Evolutionary conservation across 371 early-diverging fungal genomes (phyloP).

Genomic region (Massospora cicadina): DNA sequence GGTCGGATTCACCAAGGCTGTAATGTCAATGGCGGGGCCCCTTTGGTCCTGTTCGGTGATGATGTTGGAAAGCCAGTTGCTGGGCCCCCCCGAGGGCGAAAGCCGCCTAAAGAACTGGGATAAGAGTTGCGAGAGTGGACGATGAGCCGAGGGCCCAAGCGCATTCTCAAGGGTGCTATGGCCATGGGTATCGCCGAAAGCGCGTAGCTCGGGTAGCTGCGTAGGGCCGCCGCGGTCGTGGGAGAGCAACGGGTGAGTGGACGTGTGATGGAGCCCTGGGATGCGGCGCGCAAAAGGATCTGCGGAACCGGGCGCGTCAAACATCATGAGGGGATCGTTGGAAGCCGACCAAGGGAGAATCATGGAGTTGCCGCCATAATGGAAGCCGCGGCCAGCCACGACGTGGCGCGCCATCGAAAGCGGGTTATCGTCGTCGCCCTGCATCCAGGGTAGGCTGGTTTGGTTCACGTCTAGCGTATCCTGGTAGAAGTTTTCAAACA

Average conservation of each 20-base stretch:
- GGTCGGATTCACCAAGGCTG: conserved; percentile 1
- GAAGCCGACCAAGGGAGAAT: not conserved
- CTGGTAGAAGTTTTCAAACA: conserved; percentile 16
- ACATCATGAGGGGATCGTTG: not conserved
- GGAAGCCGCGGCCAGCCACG: conserved; percentile 16
- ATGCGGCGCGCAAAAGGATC: not conserved
- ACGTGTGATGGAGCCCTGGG: conserved; percentile 28
- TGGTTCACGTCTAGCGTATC: not conserved
- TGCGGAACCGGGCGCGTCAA: not conserved
- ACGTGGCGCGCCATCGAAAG: conserved; percentile 16
- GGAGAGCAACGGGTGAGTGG: conserved; percentile 49
- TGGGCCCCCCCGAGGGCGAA: not conserved
- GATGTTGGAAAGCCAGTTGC: not conserved
- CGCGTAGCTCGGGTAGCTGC: conserved; percentile 14
- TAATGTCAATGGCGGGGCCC: not conserved
- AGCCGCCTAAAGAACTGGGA: not conserved
- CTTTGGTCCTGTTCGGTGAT: not conserved
- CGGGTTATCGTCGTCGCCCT: conserved; percentile 18
- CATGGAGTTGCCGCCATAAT: conserved; percentile 13
- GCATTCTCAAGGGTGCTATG: conserved; percentile 12
- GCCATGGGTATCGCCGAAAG: conserved; percentile 15
- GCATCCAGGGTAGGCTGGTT: conserved; percentile 4
- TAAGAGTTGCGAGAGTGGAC: not conserved
- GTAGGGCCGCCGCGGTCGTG: conserved; percentile 18
- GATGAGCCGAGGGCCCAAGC: conserved; percentile 11